Evolutionary conservation across 345 rosid species (phyloP).

Genomic region (Sonneratia alba): DNA sequence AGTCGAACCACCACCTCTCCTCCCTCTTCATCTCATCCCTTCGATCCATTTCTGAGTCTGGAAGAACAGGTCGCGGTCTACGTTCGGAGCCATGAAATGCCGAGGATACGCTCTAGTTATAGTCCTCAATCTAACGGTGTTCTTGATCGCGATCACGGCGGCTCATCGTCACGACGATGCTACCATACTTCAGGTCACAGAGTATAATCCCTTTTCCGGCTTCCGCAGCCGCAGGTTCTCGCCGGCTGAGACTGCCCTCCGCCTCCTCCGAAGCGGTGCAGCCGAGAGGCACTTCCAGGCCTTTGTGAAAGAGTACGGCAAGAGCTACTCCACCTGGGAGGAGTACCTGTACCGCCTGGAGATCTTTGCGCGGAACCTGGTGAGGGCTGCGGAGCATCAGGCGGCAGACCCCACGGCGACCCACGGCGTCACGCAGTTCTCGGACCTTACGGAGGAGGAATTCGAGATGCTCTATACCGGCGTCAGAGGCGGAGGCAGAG

Average conservation of each 20-base stretch:
- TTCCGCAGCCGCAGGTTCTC: slow-evolving; percentile 2
- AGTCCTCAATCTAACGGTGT: neutral
- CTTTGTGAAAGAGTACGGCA: slow-evolving; percentile 50
- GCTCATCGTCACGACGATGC: neutral
- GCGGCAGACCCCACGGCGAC: slow-evolving; percentile 59
- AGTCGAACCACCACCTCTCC: neutral
- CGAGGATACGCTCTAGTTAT: neutral
- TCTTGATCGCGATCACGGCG: neutral
- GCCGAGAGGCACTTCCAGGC: slow-evolving; percentile 42
- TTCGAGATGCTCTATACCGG: slow-evolving; percentile 58
- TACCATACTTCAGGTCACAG: slow-evolving; percentile 33
- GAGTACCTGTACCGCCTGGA: slow-evolving; percentile 68
- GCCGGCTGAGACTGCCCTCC: slow-evolving; percentile 13
- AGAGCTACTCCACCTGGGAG: slow-evolving; percentile 44
- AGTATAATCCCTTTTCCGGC: slow-evolving; percentile 1
- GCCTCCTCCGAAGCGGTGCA: neutral
- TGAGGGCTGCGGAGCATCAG: slow-evolving; percentile 75
- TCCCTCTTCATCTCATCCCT: neutral
- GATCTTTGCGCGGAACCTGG: slow-evolving; percentile 54
- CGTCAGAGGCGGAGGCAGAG: slow-evolving; percentile 18
- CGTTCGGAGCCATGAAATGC: neutral
- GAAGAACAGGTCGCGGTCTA: neutral
- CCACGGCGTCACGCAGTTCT: slow-evolving; percentile 74
- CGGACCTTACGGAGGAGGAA: slow-evolving; percentile 71
- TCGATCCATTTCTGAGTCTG: neutral